Percentiles rank a stretch among this genome's conserved stretches.
These are phyloP conservation scores for Lophium mytilinum DNA, from an alignment of 495 filamentous ascomycete genomes.

Conservation along the genomic window DNA sequence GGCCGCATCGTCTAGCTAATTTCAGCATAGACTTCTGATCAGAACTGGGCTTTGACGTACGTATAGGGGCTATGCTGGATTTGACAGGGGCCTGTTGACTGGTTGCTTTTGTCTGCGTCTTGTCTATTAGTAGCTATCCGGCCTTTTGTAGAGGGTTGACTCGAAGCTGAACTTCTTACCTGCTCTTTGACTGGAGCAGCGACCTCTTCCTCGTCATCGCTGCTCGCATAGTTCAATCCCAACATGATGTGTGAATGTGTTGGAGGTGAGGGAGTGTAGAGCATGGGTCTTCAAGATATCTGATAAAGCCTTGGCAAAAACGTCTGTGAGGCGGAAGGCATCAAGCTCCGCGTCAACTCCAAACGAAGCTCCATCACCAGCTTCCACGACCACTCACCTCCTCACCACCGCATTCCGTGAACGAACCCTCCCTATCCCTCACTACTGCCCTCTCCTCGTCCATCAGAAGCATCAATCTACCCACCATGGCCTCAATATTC, in stretches of 20 bases:
- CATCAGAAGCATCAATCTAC: not conserved
- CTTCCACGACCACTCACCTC: not conserved
- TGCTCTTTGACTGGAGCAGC: not conserved
- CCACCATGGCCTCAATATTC: slow-evolving; percentile 34
- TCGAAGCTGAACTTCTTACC: slow-evolving; percentile 6
- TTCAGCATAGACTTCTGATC: not conserved
- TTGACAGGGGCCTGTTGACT: not conserved
- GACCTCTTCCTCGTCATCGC: slow-evolving; percentile 22
- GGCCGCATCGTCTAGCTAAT: not conserved
- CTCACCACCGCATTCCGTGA: not conserved
- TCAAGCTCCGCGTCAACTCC: slow-evolving; percentile 9
- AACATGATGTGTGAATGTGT: slow-evolving; percentile 7
- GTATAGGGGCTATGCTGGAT: too few species aligned
- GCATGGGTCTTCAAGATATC: not conserved
- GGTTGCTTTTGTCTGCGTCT: slow-evolving; percentile 2
- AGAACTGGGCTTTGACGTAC: too few species aligned
- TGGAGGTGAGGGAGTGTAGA: not conserved
- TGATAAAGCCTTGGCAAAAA: too few species aligned
- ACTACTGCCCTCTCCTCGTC: not conserved
- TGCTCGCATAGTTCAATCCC: slow-evolving; percentile 23
- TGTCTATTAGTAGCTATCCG: slow-evolving; percentile 28
- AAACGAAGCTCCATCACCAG: not conserved
- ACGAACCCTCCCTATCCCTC: not conserved
- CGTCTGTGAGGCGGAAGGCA: not conserved
- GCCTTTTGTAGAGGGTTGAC: not conserved